These are phyloP conservation scores for Trichosporon coremiiforme DNA, from an alignment of 1,284 basidiomycete genomes.

Conservation along the genomic window DNA sequence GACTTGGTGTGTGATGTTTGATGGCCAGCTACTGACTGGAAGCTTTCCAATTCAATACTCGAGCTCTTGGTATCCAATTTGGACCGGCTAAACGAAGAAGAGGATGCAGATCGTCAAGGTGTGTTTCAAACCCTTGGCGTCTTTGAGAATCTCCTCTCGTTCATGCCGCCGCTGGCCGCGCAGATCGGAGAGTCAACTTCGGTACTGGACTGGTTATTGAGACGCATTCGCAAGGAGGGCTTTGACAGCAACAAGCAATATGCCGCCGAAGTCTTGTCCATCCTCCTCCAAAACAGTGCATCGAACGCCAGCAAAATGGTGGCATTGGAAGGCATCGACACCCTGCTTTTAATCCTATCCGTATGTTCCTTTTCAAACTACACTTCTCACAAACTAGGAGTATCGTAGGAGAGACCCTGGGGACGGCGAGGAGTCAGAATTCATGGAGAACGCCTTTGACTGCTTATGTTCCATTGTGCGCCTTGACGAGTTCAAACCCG, in stretches of 20 bases:
- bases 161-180: conserved; percentile 73
- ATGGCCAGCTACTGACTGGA: conserved; percentile 11
- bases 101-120: conserved; percentile 82
- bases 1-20: conserved; percentile 64
- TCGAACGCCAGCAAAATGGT: conserved; percentile 68
- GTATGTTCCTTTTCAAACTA: conserved; percentile 60
- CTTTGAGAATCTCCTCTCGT: conserved; percentile 88
- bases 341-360: conserved; percentile 72
- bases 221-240: conserved; percentile 69
- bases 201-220: conserved; percentile 76
- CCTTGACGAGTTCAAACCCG: conserved; percentile 73
- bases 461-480: conserved; percentile 77
- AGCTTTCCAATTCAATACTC: conserved; percentile 79
- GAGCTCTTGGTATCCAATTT: conserved; percentile 91
- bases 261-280: conserved; percentile 83
- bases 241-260: conserved; percentile 86
- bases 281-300: conserved; percentile 75
- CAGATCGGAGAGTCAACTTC: conserved; percentile 72
- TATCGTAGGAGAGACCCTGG: conserved; percentile 79
- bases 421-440: conserved; percentile 88
- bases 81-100: conserved; percentile 70
- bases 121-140: conserved; percentile 90
- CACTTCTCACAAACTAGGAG: conserved; percentile 62
- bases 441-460: conserved; percentile 96
- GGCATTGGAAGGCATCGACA: conserved; percentile 76